Base-by-base conservation (phyloP, 768 basidiomycete species). In the Russula compacta region DNA sequence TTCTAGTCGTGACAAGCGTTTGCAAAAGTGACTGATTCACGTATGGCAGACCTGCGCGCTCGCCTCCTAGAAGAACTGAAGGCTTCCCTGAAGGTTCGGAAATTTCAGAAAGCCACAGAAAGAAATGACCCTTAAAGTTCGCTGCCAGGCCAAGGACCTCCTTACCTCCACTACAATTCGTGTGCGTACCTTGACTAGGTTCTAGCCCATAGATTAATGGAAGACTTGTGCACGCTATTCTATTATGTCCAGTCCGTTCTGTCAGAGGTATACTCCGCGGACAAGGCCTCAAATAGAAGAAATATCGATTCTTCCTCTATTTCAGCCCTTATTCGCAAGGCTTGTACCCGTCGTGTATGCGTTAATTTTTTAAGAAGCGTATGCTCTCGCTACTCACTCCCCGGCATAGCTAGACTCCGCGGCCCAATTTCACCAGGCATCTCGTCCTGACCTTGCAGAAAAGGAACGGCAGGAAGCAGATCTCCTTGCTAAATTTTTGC, bases 231-330 rank as follows among this genome's bases (percentile, higher is more conserved):
- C 24, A 29, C 32, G 39, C 24, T 29, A 44, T 42, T 43, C 35
- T 33, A n/a, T 53, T n/a, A 4, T 57, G 10, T 61, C 39, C 63
- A 89, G 87, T 83, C 85, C 29, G 78, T 87, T 36, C 76, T 89
- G 17, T 77, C 87, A 10, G 87, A 89, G 59, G 77, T 89, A 2
- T 82, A 88, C 64, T 77, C 80, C 9, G 78, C 82, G 39, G 87
- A 88, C 72, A 89, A 89, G 71, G 69, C 70, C 7, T 71, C 78
- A 32, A 69, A 74, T 32, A 73, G 75, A 46, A 67, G 69, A 15
- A 73, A 75, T 33, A 66, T 83, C 11, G 64, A 78, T n/a, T 73
- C 81, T 6, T 75, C 84, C 6, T 72, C 73, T 39, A 77, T 86
- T 44, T 70, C 80, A 32, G 68, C 71, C 46, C 78, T 88, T 61